A percentile compares a stretch with the other conserved stretches of the same genome.
These are phyloP conservation scores for Zangia roseola DNA, from an alignment of 768 basidiomycete species.

Conservation along the genomic window DNA sequence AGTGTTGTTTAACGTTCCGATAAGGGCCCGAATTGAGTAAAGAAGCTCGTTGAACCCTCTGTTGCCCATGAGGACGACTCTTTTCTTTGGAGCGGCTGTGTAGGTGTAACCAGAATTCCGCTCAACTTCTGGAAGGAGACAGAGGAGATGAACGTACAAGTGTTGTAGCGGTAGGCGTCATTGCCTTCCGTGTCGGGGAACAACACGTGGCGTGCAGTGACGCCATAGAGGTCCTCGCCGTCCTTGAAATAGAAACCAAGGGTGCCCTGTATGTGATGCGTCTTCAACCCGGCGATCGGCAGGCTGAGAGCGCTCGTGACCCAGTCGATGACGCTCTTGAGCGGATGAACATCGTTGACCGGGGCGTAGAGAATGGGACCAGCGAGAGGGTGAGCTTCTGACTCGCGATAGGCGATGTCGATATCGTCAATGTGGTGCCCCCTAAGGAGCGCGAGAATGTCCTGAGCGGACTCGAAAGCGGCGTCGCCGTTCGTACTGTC, in stretches of 20 bases:
- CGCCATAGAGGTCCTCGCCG: not conserved
- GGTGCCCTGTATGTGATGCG: constrained; percentile 35
- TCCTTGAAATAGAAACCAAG: constrained; percentile 37
- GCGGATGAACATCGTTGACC: not conserved
- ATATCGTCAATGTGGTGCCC: not conserved
- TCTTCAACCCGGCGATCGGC: constrained; percentile 34
- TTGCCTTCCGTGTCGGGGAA: not conserved
- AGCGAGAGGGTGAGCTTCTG: not conserved
- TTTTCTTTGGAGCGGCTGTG: constrained; percentile 32
- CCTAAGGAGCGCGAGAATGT: not conserved
- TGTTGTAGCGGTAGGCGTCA: constrained; percentile 28
- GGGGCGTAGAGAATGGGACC: not conserved
- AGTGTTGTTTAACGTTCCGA: not conserved
- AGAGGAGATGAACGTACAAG: too few species aligned
- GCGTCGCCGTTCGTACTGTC: not conserved
- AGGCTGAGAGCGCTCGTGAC: constrained; percentile 39
- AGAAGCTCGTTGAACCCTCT: constrained; percentile 29
- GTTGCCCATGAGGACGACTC: constrained; percentile 38
- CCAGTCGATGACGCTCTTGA: constrained; percentile 32
- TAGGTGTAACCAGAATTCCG: too few species aligned
- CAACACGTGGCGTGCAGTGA: not conserved
- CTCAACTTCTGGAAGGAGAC: too few species aligned
- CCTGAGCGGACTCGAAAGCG: not conserved
- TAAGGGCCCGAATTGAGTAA: constrained; percentile 30
- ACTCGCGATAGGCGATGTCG: not conserved